Base-by-base conservation (phyloP, 768 basidiomycete genomes). In the Lyophyllum atratum region DNA sequence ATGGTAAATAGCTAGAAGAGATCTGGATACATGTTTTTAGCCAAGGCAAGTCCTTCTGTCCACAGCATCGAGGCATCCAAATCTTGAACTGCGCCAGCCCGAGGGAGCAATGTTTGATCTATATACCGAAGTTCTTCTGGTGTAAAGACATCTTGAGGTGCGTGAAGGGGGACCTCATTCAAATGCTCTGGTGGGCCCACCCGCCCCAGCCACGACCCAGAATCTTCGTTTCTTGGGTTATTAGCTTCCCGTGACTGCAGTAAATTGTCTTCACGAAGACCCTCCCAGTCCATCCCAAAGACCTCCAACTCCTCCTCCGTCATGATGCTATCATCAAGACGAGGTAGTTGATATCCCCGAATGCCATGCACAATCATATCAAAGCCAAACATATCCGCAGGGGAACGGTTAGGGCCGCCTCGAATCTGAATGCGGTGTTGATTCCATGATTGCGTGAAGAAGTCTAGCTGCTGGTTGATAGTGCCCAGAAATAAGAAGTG, bases 401-500 rank as follows among this genome's bases (percentile, higher is more conserved):
- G 52, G 19, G 42, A 45, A 33, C 40, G 52, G 25, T 56, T 56
- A 11, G 55, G 55, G 15, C 55, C 49, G 28, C 21, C 22, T 7
- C 24, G 33, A 22, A 51, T 50, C 40, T 56, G 55, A 24, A 56
- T 56, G 7, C 26, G 19, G 40, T 55, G 54, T 34, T 55, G 26
- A 48, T 45, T 47, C 54, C 54, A 55, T 15, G 43, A 11, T 22
- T 22, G 5, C 19, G 54, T 45, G 48, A 55, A 55, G 25, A 55
- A 48, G 4, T 26, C 6, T 8, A 55, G 54, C 25, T 45, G 24
- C 5, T 9, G 15, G 31, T 74, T 70, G 43, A 75, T 66, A 0
- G 49, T 44, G 0, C 42, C 19, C 4, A 77, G 69, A 54, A 77
- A 76, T 69, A 79, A 31, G 73, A 70, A 54, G 71, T 72, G 28